phyloP scores from a whole-genome alignment of 2,329 filamentous ascomycete species.

The Dactylellina drechsleri region DNA sequence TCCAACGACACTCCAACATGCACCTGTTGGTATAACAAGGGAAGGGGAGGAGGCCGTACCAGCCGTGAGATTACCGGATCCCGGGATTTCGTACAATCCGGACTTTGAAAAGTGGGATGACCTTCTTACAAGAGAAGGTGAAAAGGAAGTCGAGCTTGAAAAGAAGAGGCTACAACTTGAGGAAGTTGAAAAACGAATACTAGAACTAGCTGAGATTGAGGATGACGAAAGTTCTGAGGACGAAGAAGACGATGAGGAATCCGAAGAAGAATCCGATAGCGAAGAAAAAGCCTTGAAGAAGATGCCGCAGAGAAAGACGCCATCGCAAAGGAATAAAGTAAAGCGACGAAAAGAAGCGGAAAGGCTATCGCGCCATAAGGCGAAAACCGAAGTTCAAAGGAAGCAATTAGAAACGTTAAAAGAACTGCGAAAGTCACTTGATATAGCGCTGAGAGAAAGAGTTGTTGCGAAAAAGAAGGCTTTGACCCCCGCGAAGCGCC shows the following conservation, averaged over 20 bases:
- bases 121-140: conserved; percentile 77
- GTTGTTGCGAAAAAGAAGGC: conserved; percentile 62
- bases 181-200: conserved; percentile 60
- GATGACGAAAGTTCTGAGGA: conserved; percentile 83
- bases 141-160: conserved; percentile 58
- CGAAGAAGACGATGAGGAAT: conserved; percentile 79
- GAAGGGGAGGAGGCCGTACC: conserved; percentile 78
- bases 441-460: conserved; percentile 63
- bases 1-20: conserved; percentile 78
- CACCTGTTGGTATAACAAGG: conserved; percentile 82
- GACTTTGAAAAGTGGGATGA: conserved; percentile 84
- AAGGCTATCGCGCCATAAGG: conserved; percentile 77
- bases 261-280: conserved; percentile 59
- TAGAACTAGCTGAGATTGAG: conserved; percentile 66
- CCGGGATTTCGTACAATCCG: conserved; percentile 92
- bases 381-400: conserved; percentile 76
- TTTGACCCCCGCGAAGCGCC: conserved; percentile 65
- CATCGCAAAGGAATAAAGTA: conserved; percentile 84
- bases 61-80: conserved; percentile 79
- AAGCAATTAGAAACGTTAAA: conserved; percentile 77
- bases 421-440: conserved; percentile 70
- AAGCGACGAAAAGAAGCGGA: conserved; percentile 90
- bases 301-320: conserved; percentile 71
- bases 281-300: conserved; percentile 66
- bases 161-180: conserved; percentile 57